A percentile compares a stretch with the other conserved stretches of the same genome.
Evolutionary conservation across 2,329 filamentous ascomycete genomes (phyloP).

Genomic region (Chaetomium globosum): DNA sequence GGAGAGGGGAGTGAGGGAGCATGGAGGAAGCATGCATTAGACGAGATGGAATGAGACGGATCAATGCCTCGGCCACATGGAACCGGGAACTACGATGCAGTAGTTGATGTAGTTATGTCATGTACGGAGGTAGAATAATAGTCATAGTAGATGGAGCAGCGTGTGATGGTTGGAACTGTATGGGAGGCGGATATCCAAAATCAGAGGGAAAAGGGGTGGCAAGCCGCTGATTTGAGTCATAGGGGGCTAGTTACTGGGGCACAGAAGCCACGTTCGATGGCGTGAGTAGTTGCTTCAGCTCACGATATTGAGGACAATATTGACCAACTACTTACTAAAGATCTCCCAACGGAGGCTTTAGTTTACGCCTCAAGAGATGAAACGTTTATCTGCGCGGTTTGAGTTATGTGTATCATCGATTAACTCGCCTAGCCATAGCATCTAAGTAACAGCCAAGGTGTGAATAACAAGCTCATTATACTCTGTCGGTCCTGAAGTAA

Average conservation of each 20-base stretch:
- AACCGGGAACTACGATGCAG: background rate
- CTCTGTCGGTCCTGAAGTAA: background rate
- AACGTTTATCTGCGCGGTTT: background rate
- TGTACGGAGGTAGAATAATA: slow-evolving; percentile 24
- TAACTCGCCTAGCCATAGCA: background rate
- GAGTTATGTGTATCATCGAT: background rate
- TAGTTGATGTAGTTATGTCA: slow-evolving; percentile 15
- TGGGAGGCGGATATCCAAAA: background rate
- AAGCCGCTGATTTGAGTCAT: background rate
- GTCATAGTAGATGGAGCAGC: slow-evolving; percentile 14
- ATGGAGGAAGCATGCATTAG: background rate
- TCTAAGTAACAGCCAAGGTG: background rate
- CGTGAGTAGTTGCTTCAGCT: background rate
- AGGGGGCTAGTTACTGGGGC: background rate
- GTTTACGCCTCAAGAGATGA: background rate
- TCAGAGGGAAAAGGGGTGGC: slow-evolving; percentile 1
- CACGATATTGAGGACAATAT: background rate
- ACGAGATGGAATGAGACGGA: slow-evolving; percentile 7
- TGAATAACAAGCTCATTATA: background rate
- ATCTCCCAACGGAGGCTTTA: background rate
- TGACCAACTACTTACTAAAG: background rate
- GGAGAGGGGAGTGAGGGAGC: background rate
- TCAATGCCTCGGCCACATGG: background rate
- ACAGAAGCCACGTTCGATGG: background rate
- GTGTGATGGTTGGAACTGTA: background rate